phyloP scores from a whole-genome alignment of 495 filamentous ascomycete genomes.

The Xylaria cubensis region DNA sequence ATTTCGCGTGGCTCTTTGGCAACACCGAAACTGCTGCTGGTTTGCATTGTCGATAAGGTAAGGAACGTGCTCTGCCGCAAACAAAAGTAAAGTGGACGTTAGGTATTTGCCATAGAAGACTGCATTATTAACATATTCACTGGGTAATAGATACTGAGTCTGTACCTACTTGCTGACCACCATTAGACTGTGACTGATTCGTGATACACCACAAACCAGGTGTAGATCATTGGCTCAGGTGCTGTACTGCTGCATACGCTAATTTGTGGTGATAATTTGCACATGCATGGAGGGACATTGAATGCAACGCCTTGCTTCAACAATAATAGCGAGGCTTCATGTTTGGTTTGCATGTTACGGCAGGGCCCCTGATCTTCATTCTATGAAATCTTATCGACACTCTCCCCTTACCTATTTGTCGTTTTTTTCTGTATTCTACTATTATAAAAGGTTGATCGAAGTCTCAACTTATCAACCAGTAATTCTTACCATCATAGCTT shows the following conservation, averaged over 20 bases:
- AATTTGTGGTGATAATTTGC: conserved; percentile 12
- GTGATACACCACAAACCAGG: conserved; percentile 7
- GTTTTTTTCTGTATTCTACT: neutral
- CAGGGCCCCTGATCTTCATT: conserved; percentile 9
- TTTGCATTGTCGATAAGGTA: neutral
- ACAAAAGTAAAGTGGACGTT: neutral
- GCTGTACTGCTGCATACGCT: conserved; percentile 5
- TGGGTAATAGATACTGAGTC: neutral
- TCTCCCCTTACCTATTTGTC: neutral
- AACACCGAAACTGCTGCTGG: neutral
- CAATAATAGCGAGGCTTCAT: neutral
- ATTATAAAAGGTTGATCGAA: neutral
- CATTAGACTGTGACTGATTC: neutral
- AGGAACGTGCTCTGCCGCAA: neutral
- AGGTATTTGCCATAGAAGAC: neutral
- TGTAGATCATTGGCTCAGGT: neutral
- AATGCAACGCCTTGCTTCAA: neutral
- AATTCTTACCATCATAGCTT: neutral
- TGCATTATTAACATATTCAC: no score
- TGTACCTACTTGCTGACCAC: conserved; percentile 10
- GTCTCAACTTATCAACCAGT: neutral
- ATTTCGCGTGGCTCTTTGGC: neutral
- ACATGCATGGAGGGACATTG: conserved; percentile 6
- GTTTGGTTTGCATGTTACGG: neutral
- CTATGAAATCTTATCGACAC: neutral